A percentile compares a stretch with the other conserved stretches of the same genome.
These are phyloP conservation scores for Ophiostoma perfectum DNA, from an alignment of 2,329 filamentous ascomycete species.

Conservation along the genomic window DNA sequence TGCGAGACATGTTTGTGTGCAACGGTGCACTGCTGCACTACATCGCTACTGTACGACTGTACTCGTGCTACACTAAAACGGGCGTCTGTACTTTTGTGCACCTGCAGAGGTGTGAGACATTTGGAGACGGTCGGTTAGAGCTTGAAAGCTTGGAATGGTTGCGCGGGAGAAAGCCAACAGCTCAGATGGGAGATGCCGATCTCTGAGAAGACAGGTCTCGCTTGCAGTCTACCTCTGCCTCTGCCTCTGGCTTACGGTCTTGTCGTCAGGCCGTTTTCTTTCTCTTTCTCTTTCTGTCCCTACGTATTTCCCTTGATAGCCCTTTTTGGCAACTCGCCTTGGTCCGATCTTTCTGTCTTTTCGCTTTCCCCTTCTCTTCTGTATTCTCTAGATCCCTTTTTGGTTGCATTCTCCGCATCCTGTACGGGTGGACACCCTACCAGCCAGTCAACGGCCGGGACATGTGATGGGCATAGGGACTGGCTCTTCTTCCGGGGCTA, in stretches of 20 bases:
- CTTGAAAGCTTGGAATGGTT: too few relatives aligned
- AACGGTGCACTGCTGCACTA: background rate
- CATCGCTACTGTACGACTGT: background rate
- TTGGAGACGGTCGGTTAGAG: background rate
- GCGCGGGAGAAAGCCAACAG: too few relatives aligned
- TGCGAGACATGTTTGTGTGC: conserved; percentile 8
- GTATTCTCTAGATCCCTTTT: background rate
- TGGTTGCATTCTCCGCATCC: conserved; percentile 9
- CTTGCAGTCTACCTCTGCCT: background rate
- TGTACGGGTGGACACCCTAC: background rate
- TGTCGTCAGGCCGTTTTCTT: background rate
- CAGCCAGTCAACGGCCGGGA: background rate
- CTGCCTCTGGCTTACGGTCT: background rate
- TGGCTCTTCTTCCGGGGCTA: conserved; percentile 10
- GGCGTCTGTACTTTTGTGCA: conserved; percentile 6
- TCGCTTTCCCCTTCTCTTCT: background rate
- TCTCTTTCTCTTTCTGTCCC: background rate
- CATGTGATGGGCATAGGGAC: background rate
- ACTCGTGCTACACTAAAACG: background rate
- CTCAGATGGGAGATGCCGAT: too few relatives aligned
- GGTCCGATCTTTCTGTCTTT: background rate
- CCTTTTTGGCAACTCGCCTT: background rate
- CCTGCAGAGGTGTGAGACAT: background rate
- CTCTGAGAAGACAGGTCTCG: background rate
- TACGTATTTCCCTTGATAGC: background rate